Base-by-base conservation (phyloP, 352 stramenopile species). In the Phytopythium mirpurense region DNA sequence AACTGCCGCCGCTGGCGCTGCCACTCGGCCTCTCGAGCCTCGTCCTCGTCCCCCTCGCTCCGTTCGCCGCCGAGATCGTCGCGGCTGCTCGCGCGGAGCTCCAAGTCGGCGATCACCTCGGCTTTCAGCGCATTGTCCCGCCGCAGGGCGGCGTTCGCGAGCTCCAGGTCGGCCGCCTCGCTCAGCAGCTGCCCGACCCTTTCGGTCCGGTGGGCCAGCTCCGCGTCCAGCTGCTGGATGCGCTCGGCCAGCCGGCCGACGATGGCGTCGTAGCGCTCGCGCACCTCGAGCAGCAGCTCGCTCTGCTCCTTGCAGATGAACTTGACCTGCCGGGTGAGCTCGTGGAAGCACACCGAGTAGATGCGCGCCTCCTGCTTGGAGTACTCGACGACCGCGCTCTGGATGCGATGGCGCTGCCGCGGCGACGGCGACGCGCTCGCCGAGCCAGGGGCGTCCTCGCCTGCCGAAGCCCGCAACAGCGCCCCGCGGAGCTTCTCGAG, bases 271-370 rank as follows among this genome's bases (percentile, higher is more conserved):
- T 88, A 87, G 23, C 67, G 70, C 12, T 62, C 54, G 2, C 72
- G 69, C 21, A 88, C 80, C 41, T 88, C 77, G n/a, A 62, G 45
- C 18, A 90, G 51, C 11, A 90, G 55, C 41, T 86, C 77, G 52
- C 78, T 86, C 51, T 93, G 82, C 60, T 93, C 82, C 41, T 72
- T 78, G 57, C 79, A 90, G 51, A 89, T 84, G 43, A 61, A 90
- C 51, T 79, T 77, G 50, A 90, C 83, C 51, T 93, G 82, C 3
- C 79, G 72, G 23, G 65, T 75, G 23, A 93, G 63, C 56, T 93
- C 82, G 50, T 87, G 75, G 54, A 89, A 93, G 48, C 78, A 88
- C 29, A 87, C 23, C 21, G 79, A 86, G 67, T 89, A 88, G 26
- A 93, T 67, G 37, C 58, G 61, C 48, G 67, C 75, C 54, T 93